Base-by-base conservation (phyloP, 768 basidiomycete genomes). In the Lanmaoa pseudosensibilis region DNA sequence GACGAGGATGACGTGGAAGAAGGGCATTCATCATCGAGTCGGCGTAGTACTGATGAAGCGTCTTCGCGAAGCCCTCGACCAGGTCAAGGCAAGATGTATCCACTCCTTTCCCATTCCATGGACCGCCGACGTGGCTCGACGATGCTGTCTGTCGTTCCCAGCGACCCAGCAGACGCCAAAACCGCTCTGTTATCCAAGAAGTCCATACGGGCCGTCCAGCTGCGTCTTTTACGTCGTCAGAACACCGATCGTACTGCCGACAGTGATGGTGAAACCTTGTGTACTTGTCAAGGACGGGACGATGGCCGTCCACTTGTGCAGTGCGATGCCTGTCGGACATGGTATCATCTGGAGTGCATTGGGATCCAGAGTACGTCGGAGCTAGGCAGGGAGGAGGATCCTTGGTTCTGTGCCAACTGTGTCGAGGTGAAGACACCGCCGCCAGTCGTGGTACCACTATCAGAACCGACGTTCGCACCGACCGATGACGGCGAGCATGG, bases 321-420 rank as follows among this genome's bases (percentile, higher is more conserved):
- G 64, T 94, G 91, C 61, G 90, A 93, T 63, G 78, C 79, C 5
- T 94, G 91, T 69, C 77, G 83, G 66, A 85, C 77, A 16, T 94
- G 91, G 91, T 92, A 88, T 66, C 91, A 94, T 71, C 77, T 91
- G 33, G 73, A 82, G 43, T 94, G 91, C 70, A 85, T 93, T 37
- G 90, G 89, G 50, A 87, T 93, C 62, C 73, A 72, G 50, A 79
- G 77, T 61, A 78, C 83, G 34, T 71, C 78, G 12, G 84, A 90
- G 50, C 75, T 92, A 16, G 91, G 89, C 8, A 80, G 72, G 47
- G 88, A 90, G 65, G 88, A 91, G 62, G 89, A 91, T 62, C 83
- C 83, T 1, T 94, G 91, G 90, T 93, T 80, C 69, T 72, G 70
- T 88, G 90, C 70, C 69, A 75, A 50, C 73, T 76, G 55, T 84